Evolutionary conservation across 2,329 filamentous ascomycete genomes (phyloP).

Genomic region (Fusarium armeniacum): DNA sequence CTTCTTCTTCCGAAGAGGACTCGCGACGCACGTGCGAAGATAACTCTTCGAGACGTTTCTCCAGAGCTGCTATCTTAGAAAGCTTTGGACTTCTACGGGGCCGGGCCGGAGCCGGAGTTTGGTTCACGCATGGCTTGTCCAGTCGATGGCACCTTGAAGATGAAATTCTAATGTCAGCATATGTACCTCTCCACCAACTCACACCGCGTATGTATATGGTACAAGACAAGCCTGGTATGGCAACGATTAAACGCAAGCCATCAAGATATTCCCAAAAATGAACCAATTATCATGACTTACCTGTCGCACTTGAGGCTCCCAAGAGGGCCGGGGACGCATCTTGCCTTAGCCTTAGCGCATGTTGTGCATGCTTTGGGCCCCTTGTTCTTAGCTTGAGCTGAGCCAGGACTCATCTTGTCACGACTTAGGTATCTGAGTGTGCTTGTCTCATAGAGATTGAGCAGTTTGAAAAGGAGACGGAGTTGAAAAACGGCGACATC

Average conservation of each 20-base stretch:
- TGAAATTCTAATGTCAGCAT: constrained; percentile 25
- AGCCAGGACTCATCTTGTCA: constrained; percentile 43
- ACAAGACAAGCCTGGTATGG: neutral
- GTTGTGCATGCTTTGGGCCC: constrained; percentile 65
- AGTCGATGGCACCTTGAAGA: constrained; percentile 62
- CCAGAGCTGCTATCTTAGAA: constrained; percentile 65
- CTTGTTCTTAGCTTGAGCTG: constrained; percentile 52
- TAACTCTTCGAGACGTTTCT: constrained; percentile 64
- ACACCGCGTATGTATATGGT: constrained; percentile 8
- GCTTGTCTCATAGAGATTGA: constrained; percentile 22
- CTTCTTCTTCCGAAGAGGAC: constrained; percentile 25
- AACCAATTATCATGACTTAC: constrained; percentile 52
- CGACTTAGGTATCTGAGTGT: constrained; percentile 25
- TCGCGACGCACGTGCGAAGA: constrained; percentile 60
- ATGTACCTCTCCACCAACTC: constrained; percentile 21
- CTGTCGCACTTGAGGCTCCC: constrained; percentile 62
- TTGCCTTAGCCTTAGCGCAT: constrained; percentile 66
- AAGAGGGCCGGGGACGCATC: constrained; percentile 61
- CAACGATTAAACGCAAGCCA: constrained; percentile 8
- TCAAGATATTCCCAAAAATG: neutral
- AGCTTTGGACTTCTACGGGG: constrained; percentile 63
- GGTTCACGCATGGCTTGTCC: constrained; percentile 62
- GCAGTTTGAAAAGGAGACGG: constrained; percentile 45
- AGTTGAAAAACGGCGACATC: constrained; percentile 37
- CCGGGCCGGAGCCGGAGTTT: constrained; percentile 63